Evolutionary conservation across 2,329 filamentous ascomycete genomes (phyloP).

Genomic region (Blumeria graminis): DNA sequence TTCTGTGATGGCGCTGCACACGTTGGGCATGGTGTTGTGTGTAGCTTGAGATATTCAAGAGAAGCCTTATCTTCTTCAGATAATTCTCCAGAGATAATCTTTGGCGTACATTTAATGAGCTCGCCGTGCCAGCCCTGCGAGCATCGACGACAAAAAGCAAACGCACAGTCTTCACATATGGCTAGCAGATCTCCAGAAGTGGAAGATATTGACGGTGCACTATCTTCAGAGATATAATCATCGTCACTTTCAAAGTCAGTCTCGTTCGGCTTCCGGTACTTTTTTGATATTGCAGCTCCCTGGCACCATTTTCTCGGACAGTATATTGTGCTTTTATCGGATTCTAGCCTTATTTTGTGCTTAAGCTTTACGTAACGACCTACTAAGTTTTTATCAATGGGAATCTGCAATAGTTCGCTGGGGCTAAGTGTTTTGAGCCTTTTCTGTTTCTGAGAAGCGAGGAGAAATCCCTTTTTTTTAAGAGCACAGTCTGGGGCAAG

Average conservation of each 20-base stretch:
- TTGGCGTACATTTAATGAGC: conserved; percentile 42
- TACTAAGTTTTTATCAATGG: conserved; percentile 44
- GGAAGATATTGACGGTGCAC: conserved; percentile 6
- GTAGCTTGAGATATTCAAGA: conserved; percentile 54
- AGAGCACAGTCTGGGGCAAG: conserved; percentile 57
- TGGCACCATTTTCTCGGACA: conserved; percentile 86
- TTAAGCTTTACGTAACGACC: conserved; percentile 75
- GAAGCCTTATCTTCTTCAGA: conserved; percentile 70
- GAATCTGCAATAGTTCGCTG: conserved; percentile 61
- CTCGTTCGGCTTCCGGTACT: conserved; percentile 45
- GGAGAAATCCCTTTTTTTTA: conserved; percentile 19
- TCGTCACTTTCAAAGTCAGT: conserved; percentile 34
- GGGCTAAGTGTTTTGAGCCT: conserved; percentile 51
- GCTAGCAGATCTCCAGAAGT: conserved; percentile 38
- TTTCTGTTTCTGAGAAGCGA: conserved; percentile 20
- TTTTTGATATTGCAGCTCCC: conserved; percentile 57
- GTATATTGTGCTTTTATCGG: conserved; percentile 77
- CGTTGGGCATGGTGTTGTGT: conserved; percentile 75
- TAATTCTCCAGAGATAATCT: conserved; percentile 42
- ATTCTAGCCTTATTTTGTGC: conserved; percentile 78
- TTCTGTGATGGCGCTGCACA: conserved; percentile 73
- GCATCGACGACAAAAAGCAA: conserved; percentile 61
- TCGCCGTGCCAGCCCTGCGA: conserved; percentile 79
- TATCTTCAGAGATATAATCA: conserved; percentile 20
- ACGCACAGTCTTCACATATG: conserved; percentile 70